These are phyloP conservation scores for Epichloe scottii DNA, from an alignment of 2,329 filamentous ascomycete genomes.

Conservation along the genomic window DNA sequence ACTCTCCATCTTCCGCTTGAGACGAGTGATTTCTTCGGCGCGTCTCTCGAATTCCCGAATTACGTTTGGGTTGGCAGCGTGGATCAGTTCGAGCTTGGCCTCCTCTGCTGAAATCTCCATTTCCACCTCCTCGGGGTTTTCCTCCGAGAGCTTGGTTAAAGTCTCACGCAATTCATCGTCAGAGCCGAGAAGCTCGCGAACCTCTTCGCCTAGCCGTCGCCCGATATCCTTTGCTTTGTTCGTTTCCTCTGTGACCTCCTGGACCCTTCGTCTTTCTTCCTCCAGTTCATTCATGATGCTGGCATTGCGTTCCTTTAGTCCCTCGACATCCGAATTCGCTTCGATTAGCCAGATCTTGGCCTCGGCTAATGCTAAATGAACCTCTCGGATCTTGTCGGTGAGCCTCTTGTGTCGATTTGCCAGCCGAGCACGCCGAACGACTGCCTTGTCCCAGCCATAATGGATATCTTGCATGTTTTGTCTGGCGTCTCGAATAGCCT, in stretches of 20 bases:
- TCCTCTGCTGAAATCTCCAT: conserved; percentile 62
- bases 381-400: conserved; percentile 48
- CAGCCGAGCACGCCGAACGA: conserved; percentile 42
- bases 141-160: conserved; percentile 30
- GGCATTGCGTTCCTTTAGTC: conserved; percentile 52
- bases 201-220: conserved; percentile 19
- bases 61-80: conserved; percentile 62
- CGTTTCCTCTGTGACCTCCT: conserved; percentile 24
- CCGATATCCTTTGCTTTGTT: conserved; percentile 24
- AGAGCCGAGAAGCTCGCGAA: conserved; percentile 26
- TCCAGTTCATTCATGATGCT: conserved; percentile 43
- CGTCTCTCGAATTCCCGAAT: conserved; percentile 68
- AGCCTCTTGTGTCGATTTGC: conserved; percentile 42
- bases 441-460: conserved; percentile 40
- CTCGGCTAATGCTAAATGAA: conserved; percentile 54
- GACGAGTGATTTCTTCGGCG: conserved; percentile 53
- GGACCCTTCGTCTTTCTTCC: conserved; percentile 25
- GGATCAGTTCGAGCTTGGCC: conserved; percentile 67
- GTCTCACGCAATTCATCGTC: conserved; percentile 27
- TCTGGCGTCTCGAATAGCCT: conserved; percentile 20
- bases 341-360: conserved; percentile 63
- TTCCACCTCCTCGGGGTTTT: conserved; percentile 53
- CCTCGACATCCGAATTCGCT: conserved; percentile 65
- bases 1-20: conserved; percentile 44
- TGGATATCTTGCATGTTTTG: conserved; percentile 35